A percentile compares a stretch with the other conserved stretches of the same genome.
Evolutionary conservation across 306 rosid genomes (phyloP).

Genomic region (Crotalaria pallida): DNA sequence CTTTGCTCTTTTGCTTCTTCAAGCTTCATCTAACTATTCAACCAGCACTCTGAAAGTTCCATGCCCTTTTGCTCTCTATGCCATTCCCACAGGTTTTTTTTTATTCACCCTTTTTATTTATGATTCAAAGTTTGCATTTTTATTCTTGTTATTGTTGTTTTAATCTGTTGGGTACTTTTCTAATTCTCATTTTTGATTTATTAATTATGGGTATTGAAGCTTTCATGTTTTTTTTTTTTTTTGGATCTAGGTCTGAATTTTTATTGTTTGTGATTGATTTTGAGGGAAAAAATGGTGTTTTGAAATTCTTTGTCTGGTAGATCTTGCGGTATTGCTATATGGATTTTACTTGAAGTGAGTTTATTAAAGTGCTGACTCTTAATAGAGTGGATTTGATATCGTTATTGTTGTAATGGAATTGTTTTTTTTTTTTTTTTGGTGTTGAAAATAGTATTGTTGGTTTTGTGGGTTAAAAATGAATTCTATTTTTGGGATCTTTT

Average conservation of each 20-base stretch:
- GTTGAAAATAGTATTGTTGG: conserved; percentile 3
- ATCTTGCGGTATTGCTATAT: background rate
- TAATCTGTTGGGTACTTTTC: background rate
- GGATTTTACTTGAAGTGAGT: background rate
- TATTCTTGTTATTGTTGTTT: background rate
- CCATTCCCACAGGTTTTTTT: conserved; percentile 39
- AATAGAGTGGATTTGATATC: conserved; percentile 7
- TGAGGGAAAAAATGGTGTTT: background rate
- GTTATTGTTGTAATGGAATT: background rate
- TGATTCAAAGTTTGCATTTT: background rate
- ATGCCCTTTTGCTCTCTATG: conserved; percentile 27
- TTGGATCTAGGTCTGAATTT: conserved; percentile 17
- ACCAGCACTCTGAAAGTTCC: background rate
- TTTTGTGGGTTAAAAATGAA: background rate
- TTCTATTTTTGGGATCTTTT: background rate
- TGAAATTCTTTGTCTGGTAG: background rate
- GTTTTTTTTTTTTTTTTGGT: conserved; percentile 3
- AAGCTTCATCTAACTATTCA: background rate
- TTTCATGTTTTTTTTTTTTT: background rate
- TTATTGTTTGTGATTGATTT: background rate
- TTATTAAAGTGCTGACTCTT: background rate
- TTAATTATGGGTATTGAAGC: background rate
- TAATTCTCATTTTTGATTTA: background rate
- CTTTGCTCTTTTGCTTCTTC: background rate
- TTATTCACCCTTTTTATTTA: background rate